Base-by-base conservation (phyloP, 1,139 yeast species). In the Nematodospora anomalae region DNA sequence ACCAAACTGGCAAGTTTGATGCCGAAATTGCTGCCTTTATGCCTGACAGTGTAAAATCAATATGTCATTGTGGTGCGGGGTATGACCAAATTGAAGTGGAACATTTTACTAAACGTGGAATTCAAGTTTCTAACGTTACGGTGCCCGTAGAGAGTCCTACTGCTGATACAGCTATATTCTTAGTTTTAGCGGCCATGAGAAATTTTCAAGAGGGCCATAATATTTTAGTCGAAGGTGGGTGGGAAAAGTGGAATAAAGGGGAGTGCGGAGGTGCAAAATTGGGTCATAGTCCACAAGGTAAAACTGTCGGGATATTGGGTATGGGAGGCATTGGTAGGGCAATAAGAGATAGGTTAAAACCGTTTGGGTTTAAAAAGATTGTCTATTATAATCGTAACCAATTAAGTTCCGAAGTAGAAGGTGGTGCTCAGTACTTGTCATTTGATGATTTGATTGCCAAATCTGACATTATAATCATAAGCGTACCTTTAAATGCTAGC, bases 41-140 rank as follows among this genome's bases (percentile, higher is more conserved):
- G 38, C 95, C 96, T 3, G 45, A 67, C 1, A 55, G 80, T 1
- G 72, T 90, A 20, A 76, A 78, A 50, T 73, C 79, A 10, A 69
- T 92, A 14, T 71, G 85, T 49, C 95, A 88, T 60, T 73, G 78
- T 50, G 97, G 97, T 38, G 98, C 98, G 1, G 97, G 98, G 4
- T 92, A 92, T 58, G 97, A 92, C 56, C 90, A 83, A 58, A 68
- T 83, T 30, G 88, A 83, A 50, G 76, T 79, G 2, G 65, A 62
- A 15, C 71, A 77, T 12, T 70, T 75, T 48, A 64, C 74, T 10
- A 62, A 57, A 33, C 45, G 66, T 28, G 72, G 73, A 20, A 80
- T 86, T 38, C 88, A 82, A 58, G 65, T 85, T 8, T 77, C 90
- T 7, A 83, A 86, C 55, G 83, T 82, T 6, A 90, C 94, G 4